These are phyloP conservation scores for Cystofilobasidium bisporidii DNA, from an alignment of 768 basidiomycete species.

Conservation along the genomic window DNA sequence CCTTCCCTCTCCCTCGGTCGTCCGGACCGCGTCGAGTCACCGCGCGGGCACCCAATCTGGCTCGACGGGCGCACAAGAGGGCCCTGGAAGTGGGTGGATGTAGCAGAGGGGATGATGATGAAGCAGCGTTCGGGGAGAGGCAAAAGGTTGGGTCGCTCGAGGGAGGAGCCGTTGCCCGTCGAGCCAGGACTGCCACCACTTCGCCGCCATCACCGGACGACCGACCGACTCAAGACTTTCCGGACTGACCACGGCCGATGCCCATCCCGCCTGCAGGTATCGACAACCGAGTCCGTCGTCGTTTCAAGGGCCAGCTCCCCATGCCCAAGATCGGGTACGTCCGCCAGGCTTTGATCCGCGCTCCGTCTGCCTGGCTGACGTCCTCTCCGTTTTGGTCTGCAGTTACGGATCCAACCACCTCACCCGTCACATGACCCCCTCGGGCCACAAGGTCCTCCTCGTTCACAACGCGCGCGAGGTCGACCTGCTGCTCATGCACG, in stretches of 20 bases:
- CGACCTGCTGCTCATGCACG: slow-evolving; percentile 95
- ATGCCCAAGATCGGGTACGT: slow-evolving; percentile 81
- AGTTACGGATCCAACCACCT: slow-evolving; percentile 79
- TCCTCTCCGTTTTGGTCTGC: slow-evolving; percentile 8
- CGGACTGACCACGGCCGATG: no score
- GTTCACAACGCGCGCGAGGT: slow-evolving; percentile 89
- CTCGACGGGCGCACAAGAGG: no score
- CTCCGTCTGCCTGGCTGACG: slow-evolving; percentile 2
- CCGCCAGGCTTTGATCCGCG: neutral
- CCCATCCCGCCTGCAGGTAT: slow-evolving; percentile 54
- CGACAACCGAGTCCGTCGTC: slow-evolving; percentile 58
- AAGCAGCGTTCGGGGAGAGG: neutral
- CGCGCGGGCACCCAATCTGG: no score
- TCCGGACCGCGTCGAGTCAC: no score
- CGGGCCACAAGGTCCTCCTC: slow-evolving; percentile 89
- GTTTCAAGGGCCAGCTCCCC: slow-evolving; percentile 73
- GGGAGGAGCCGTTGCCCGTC: neutral
- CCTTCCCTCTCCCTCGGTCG: no score
- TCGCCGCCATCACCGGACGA: no score
- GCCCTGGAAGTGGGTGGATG: no score
- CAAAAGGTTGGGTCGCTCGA: neutral
- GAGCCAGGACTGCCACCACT: no score
- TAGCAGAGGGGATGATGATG: no score
- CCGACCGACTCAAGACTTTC: no score
- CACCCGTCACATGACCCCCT: slow-evolving; percentile 93